Percentiles rank a stretch among this genome's conserved stretches.
phyloP scores from a whole-genome alignment of 1,139 yeast species.

The Saccharomyces pastorianus region DNA sequence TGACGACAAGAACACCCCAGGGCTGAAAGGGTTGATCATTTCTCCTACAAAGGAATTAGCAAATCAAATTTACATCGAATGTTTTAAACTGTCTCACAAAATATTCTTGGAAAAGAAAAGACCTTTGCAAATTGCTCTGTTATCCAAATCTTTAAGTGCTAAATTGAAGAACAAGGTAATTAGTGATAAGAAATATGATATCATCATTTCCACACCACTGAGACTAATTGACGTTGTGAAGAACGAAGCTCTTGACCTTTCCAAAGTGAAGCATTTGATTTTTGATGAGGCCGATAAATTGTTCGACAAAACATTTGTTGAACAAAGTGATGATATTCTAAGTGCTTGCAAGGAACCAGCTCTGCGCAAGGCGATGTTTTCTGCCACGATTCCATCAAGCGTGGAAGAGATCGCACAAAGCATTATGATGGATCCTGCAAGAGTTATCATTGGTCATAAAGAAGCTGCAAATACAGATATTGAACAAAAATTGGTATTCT shows the following conservation, averaged over 20 bases:
- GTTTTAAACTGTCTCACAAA: conserved; percentile 46
- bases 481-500: conserved; percentile 74
- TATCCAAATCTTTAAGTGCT: conserved; percentile 69
- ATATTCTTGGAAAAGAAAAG: conserved; percentile 35
- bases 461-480: conserved; percentile 85
- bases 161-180: conserved; percentile 56
- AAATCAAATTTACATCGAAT: conserved; percentile 69
- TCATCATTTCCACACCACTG: conserved; percentile 80
- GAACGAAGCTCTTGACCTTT: conserved; percentile 49
- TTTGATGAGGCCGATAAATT: conserved; percentile 95
- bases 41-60: conserved; percentile 94
- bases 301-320: conserved; percentile 83
- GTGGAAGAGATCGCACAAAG: conserved; percentile 83
- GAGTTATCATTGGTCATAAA: conserved; percentile 86
- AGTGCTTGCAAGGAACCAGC: conserved; percentile 46
- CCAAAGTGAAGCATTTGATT: conserved; percentile 61
- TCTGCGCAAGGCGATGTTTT: conserved; percentile 68
- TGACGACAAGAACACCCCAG: conserved; percentile 30
- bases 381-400: conserved; percentile 92
- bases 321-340: conserved; percentile 82
- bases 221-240: conserved; percentile 74
- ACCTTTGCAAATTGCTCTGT: conserved; percentile 54
- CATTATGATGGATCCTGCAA: conserved; percentile 71
- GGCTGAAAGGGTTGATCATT: conserved; percentile 67
- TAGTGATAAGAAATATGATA: conserved; percentile 60